Evolutionary conservation across 1,284 basidiomycete species (phyloP), one percentile per base, ranked within the genome.

Genomic region (Cutaneotrichosporon cavernicola): DNA sequence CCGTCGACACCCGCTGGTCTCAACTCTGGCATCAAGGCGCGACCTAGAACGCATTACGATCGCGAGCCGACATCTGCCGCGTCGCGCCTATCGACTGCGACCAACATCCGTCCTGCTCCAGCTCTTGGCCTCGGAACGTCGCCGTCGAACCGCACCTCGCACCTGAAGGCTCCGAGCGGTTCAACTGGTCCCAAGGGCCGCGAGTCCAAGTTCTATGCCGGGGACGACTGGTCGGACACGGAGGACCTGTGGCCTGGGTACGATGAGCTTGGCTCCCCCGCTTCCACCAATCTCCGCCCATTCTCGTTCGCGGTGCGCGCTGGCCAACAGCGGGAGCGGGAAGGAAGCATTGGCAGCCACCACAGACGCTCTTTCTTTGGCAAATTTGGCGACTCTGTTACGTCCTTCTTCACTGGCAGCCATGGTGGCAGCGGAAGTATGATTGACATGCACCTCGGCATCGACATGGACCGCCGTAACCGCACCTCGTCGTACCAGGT

Each of bases 371-470:
- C 74, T 59, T 87, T 79, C 75, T 89, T 69, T 83, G 87, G 64
- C 86, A 87, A 55, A 78, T 83, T 59, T 89, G 90, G 60, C 85
- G 89, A 66, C 81, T 89, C 73, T 84, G 89, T 68, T 84, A 81
- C 89, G 6, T 87, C 89, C 66, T 91, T 94, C 83, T 91, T 94
- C 75, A 90, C 89, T 3, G 87, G 90, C 74, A 88, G 85, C 80
- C 90, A 90, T 69, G 83, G 89, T 65, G 89, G 88, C 65, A 83
- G 87, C 59, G 91, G 90, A 7, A 86, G 92, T 74, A 92, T 94
- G 90, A 84, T 93, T 75, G 90, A 94, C 76, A 93, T 94, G 92
- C 92, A 94, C 64, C 74, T 81, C 43, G 80, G 79, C 16, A 71
- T 81, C 30, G 80, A 81, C 58, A 64, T 65, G 26, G 80, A 81